Percentiles rank a stretch among this genome's conserved stretches.
Evolutionary conservation across 2,329 filamentous ascomycete species (phyloP).

Genomic region (Phaeosphaeriaceae sp.): DNA sequence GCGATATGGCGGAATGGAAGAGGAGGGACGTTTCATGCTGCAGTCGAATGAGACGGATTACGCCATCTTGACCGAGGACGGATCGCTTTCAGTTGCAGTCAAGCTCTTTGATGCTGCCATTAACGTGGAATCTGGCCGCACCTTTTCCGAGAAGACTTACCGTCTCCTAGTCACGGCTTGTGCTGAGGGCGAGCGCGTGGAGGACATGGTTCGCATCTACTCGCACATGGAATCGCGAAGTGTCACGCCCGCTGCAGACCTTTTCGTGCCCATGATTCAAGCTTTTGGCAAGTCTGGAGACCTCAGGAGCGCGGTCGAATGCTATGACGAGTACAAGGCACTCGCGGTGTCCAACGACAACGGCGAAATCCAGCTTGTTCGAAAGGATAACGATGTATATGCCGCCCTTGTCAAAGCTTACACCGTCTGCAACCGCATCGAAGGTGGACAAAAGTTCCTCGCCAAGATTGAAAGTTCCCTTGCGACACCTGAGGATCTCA

Average conservation of each 20-base stretch:
- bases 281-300: conserved; percentile 85
- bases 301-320: conserved; percentile 85
- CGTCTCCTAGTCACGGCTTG: conserved; percentile 86
- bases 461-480: conserved; percentile 73
- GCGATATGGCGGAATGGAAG: conserved; percentile 85
- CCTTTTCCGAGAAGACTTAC: conserved; percentile 83
- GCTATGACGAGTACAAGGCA: conserved; percentile 92
- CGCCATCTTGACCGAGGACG: conserved; percentile 84
- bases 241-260: conserved; percentile 76
- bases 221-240: conserved; percentile 86
- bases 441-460: conserved; percentile 85
- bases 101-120: conserved; percentile 84
- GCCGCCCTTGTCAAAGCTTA: conserved; percentile 92
- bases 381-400: conserved; percentile 85
- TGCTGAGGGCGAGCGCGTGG: conserved; percentile 78
- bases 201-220: conserved; percentile 90
- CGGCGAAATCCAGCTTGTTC: conserved; percentile 71
- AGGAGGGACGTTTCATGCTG: conserved; percentile 85
- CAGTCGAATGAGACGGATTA: conserved; percentile 86
- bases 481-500: conserved; percentile 57
- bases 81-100: conserved; percentile 83
- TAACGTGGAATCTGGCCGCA: conserved; percentile 63
- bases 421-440: conserved; percentile 77
- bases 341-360: conserved; percentile 85
- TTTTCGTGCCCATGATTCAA: conserved; percentile 94